Conservation (phyloP, 192 early-diverging fungal species). For the Piromyces sp. region DNA sequence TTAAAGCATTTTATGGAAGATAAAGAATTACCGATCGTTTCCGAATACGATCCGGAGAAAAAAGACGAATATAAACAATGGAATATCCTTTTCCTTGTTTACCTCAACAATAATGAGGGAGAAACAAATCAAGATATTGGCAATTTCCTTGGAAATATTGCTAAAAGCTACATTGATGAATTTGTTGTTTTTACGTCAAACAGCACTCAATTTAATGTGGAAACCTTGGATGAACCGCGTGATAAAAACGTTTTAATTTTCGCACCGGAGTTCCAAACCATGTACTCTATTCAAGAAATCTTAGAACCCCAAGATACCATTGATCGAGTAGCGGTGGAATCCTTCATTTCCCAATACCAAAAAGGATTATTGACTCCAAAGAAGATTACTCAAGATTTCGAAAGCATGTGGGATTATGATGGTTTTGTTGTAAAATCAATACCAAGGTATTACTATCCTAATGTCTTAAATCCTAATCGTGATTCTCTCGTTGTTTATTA, state of each 20-base stretch:
- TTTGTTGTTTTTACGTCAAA: neutral
- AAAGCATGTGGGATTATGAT: neutral
- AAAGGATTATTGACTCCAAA: neutral
- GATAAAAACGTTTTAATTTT: neutral
- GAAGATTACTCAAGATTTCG: neutral
- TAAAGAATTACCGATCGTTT: neutral
- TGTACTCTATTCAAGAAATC: neutral
- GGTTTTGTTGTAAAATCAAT: neutral
- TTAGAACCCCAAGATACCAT: neutral
- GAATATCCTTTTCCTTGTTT: neutral
- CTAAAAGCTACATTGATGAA: neutral
- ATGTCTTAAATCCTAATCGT: neutral
- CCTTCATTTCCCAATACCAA: neutral
- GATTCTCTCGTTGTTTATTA: neutral
- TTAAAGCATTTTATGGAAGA: neutral
- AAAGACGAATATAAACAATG: neutral
- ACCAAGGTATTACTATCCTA: neutral
- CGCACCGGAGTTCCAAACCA: neutral
- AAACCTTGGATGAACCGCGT: neutral
- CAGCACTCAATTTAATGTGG: neutral
- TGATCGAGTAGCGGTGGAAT: neutral
- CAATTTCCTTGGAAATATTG: neutral
- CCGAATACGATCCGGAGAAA: neutral
- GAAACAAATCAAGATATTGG: neutral
- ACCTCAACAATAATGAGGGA: neutral